Conservation (phyloP, 371 early-diverging fungal species). For the Mucor ambiguus region DNA sequence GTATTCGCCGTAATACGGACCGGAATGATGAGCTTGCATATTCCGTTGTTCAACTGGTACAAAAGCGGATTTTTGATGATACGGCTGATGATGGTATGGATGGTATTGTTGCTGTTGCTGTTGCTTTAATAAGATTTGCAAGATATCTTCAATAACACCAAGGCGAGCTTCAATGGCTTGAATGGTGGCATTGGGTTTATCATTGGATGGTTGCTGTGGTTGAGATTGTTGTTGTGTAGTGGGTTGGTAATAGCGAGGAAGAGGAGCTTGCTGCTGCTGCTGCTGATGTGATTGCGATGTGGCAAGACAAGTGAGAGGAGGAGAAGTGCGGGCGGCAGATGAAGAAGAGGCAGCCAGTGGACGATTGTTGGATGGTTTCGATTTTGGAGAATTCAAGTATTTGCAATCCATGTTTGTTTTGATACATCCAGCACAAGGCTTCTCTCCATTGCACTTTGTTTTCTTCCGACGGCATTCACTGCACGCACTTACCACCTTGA, state of each 20-base stretch:
- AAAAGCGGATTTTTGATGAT: slow-evolving; percentile 14
- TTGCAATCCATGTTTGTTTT: slow-evolving; percentile 45
- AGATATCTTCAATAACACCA: slow-evolving; percentile 43
- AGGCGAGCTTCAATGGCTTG: slow-evolving; percentile 46
- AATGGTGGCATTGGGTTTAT: slow-evolving; percentile 18
- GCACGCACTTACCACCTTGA: slow-evolving; percentile 66
- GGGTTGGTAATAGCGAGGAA: background rate
- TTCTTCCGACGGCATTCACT: slow-evolving; percentile 64
- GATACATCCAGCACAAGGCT: slow-evolving; percentile 53
- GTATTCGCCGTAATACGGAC: slow-evolving; percentile 23
- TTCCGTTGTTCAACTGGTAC: slow-evolving; percentile 15
- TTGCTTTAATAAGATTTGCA: slow-evolving; percentile 33
- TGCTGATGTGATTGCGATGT: background rate
- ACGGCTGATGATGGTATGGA: background rate
- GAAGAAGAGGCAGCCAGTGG: slow-evolving; percentile 7
- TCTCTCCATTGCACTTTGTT: slow-evolving; percentile 66
- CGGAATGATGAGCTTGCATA: slow-evolving; percentile 25
- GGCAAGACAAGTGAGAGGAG: background rate
- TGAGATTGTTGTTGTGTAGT: background rate
- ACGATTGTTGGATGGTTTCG: slow-evolving; percentile 20
- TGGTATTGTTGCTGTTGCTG: background rate
- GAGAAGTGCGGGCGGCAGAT: background rate
- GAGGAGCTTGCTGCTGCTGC: no score
- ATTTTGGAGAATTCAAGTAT: slow-evolving; percentile 34
- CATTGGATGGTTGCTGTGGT: slow-evolving; percentile 1